phyloP scores from a whole-genome alignment of 768 basidiomycete species.

The Mycena filopes region DNA sequence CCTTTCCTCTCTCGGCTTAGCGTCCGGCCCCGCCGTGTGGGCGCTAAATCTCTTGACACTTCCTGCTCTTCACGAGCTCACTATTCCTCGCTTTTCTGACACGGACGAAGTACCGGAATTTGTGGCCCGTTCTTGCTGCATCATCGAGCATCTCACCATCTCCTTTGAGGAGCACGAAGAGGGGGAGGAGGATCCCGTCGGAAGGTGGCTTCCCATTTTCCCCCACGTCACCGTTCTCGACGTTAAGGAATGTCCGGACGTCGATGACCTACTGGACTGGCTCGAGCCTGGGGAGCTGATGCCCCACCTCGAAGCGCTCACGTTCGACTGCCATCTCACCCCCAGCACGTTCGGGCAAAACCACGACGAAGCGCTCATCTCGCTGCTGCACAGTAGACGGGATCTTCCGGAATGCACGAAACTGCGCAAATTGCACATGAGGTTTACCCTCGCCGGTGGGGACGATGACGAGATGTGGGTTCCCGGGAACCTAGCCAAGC shows the following conservation, averaged over 20 bases:
- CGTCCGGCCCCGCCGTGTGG: background rate
- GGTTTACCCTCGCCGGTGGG: background rate
- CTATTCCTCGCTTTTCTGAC: background rate
- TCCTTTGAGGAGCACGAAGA: background rate
- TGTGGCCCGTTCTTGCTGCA: conserved; percentile 1
- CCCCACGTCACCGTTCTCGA: background rate
- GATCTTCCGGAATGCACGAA: background rate
- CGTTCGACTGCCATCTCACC: background rate
- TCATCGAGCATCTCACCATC: background rate
- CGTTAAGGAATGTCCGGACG: background rate
- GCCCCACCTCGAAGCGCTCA: background rate
- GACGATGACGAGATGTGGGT: no score
- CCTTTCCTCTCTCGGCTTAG: background rate
- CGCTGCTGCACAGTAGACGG: background rate
- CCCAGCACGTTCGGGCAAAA: background rate
- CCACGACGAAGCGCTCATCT: background rate
- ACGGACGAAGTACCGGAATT: background rate
- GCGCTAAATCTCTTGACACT: background rate
- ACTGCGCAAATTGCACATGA: conserved; percentile 1
- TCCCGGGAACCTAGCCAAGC: no score
- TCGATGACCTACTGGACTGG: background rate
- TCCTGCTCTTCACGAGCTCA: background rate
- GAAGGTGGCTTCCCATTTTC: background rate
- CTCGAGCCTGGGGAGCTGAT: background rate
- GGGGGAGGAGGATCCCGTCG: background rate